Base-by-base conservation (phyloP, 805 yeast genomes). In the Yarrowia sp. region DNA sequence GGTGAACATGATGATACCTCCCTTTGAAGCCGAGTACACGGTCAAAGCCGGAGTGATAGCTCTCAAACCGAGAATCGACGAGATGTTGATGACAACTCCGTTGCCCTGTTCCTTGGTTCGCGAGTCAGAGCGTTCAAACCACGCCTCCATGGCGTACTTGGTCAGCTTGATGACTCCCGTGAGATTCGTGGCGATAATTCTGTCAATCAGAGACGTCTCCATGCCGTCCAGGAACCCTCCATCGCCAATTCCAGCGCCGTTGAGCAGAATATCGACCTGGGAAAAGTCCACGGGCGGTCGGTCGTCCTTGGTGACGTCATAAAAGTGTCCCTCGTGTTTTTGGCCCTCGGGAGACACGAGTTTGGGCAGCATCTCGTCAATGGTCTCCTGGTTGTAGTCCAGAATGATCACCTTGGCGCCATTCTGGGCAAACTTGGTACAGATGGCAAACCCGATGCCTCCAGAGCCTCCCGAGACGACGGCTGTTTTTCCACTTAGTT, bases 1-100 rank as follows among this genome's bases (percentile, higher is more conserved):
- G 0, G 92, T 84, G 72, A 91, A 86, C 8, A 88, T 88, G 64
- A 84, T 77, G 3, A 91, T 73, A 0, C 92, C 97, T 0, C 88
- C 87, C 75, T 91, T 91, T 64, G 89, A 80, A 0, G 92, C 90
- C 0, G 89, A 79, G 73, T 91, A 91, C 0, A 87, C 87, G 0
- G 86, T 71, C 0, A 92, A 83, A 0, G 96, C 96, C 2, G 84
- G 82, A 10, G 72, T 69, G n/a, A 65, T 12, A 0, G 82, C 83
- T 0, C 82, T 78, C 2, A 79, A 56, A 0, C 89, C 86, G 16
- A 91, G 78, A 12, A 89, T 82, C 0, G 96, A 90, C 2, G 94
- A 85, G 0, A 91, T 77, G 74, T 89, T 90, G 41, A 91, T 74
- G 14, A 91, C 84, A 22, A 79, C 73, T 15, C 80, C 75, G 35